A percentile compares a stretch with the other conserved stretches of the same genome.
These are phyloP conservation scores for Nevesoporus exiguus DNA, from an alignment of 768 basidiomycete species.

Conservation along the genomic window DNA sequence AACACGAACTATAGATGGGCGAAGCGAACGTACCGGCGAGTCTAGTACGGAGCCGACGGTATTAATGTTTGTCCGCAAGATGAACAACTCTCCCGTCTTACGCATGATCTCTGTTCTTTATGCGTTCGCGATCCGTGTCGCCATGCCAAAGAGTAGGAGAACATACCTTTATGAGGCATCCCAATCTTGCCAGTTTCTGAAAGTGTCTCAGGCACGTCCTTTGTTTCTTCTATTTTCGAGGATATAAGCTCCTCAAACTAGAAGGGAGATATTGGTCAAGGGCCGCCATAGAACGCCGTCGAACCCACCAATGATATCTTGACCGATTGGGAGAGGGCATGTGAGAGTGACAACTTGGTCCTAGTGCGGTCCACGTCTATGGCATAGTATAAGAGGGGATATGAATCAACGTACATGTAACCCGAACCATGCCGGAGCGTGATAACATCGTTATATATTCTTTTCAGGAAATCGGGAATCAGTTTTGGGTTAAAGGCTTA, in stretches of 20 bases:
- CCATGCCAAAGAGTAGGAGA: not conserved
- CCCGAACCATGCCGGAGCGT: conserved; percentile 91
- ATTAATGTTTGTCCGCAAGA: conserved; percentile 90
- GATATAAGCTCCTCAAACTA: conserved; percentile 93
- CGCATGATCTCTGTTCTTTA: conserved; percentile 82
- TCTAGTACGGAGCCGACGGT: conserved; percentile 96
- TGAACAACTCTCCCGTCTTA: conserved; percentile 92
- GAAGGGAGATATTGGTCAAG: not conserved
- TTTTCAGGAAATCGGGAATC: conserved; percentile 18
- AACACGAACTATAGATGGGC: not conserved
- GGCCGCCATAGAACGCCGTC: conserved; percentile 5
- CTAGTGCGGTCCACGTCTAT: conserved; percentile 37
- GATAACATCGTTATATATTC: conserved; percentile 98
- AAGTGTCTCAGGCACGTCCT: conserved; percentile 90
- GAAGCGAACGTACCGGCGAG: conserved; percentile 65
- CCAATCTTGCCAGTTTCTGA: conserved; percentile 95
- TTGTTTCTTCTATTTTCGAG: conserved; percentile 92
- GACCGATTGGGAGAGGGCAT: conserved; percentile 93
- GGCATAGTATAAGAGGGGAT: conserved; percentile 8
- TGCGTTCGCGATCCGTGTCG: conserved; percentile 11
- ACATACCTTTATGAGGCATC: conserved; percentile 74
- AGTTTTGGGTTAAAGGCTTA: conserved; percentile 31
- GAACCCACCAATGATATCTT: conserved; percentile 82
- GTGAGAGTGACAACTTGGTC: conserved; percentile 94
- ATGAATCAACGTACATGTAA: conserved; percentile 69